phyloP scores from a whole-genome alignment of 1,139 yeast genomes.

The Pichia sp. region DNA sequence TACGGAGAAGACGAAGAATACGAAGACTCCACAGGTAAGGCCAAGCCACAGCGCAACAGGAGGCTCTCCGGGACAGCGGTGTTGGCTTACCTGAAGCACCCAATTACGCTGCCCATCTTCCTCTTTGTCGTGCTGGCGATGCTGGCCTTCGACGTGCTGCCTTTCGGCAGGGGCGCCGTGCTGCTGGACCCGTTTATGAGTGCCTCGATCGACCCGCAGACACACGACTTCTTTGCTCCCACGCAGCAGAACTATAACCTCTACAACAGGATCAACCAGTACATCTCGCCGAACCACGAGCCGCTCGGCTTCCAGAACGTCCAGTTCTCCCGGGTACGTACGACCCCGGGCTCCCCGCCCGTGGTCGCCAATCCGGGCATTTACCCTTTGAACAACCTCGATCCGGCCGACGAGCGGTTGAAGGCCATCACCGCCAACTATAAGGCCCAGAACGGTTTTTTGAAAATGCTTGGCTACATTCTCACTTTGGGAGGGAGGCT shows the following conservation, averaged over 20 bases:
- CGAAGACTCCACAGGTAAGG: not conserved
- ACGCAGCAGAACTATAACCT: constrained; percentile 1
- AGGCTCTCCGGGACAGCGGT: too few species aligned
- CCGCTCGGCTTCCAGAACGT: constrained; percentile 29
- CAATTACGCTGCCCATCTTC: not conserved
- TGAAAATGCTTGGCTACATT: not conserved
- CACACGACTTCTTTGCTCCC: constrained; percentile 19
- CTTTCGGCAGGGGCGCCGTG: not conserved
- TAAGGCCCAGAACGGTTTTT: not conserved
- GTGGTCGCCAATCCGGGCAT: constrained; percentile 16
- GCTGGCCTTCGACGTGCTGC: not conserved
- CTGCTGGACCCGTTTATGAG: not conserved
- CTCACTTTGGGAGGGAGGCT: constrained; percentile 1
- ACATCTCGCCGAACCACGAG: constrained; percentile 21
- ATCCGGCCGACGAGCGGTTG: not conserved
- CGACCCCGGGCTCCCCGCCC: constrained; percentile 27
- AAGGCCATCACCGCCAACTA: not conserved
- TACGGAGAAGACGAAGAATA: not conserved
- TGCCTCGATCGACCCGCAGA: constrained; percentile 10
- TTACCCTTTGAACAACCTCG: not conserved
- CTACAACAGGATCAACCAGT: constrained; percentile 18
- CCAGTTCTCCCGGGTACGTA: constrained; percentile 19
- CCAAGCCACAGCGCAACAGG: not conserved
- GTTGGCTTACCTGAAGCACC: not conserved
- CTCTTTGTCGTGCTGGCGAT: not conserved